Conservation (phyloP, 768 basidiomycete genomes). For the Phaeotremella skinneri region DNA sequence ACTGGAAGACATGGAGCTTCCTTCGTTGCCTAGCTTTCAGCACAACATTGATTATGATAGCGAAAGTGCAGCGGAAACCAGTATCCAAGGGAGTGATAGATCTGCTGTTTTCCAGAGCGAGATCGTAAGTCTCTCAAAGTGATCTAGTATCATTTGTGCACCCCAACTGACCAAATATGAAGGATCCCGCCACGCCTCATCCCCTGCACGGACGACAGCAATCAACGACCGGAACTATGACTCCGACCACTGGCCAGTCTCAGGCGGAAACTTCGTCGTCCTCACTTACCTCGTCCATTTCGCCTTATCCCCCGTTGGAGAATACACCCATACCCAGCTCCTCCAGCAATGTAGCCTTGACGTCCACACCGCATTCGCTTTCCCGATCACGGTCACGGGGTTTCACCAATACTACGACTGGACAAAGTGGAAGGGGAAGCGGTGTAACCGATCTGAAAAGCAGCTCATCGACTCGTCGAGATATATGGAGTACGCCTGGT, state of each 20-base stretch:
- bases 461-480: conserved; percentile 21
- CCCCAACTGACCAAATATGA: neutral
- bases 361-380: conserved; percentile 36
- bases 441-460: conserved; percentile 3
- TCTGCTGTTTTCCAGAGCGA: conserved; percentile 3
- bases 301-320: conserved; percentile 36
- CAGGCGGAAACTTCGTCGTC: conserved; percentile 27
- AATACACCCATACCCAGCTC: conserved; percentile 24
- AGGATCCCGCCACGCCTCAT: conserved; percentile 39
- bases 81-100: conserved; percentile 1
- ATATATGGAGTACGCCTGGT: conserved; percentile 42
- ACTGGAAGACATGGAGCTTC: conserved; percentile 43
- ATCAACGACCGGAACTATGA: conserved; percentile 1
- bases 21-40: conserved; percentile 44
- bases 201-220: conserved; percentile 16
- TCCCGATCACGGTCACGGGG: conserved; percentile 28
- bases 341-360: conserved; percentile 19
- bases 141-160: neutral
- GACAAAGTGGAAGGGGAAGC: neutral
- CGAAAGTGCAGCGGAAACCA: conserved; percentile 5
- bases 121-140: conserved; percentile 15
- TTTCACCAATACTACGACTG: conserved; percentile 7
- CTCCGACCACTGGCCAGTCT: neutral
- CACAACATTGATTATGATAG: conserved; percentile 43
- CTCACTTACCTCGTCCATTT: conserved; percentile 19